Evolutionary conservation across 352 stramenopile species (phyloP), one percentile per base, ranked within the genome.

Genomic region (Lagenidium sp.): DNA sequence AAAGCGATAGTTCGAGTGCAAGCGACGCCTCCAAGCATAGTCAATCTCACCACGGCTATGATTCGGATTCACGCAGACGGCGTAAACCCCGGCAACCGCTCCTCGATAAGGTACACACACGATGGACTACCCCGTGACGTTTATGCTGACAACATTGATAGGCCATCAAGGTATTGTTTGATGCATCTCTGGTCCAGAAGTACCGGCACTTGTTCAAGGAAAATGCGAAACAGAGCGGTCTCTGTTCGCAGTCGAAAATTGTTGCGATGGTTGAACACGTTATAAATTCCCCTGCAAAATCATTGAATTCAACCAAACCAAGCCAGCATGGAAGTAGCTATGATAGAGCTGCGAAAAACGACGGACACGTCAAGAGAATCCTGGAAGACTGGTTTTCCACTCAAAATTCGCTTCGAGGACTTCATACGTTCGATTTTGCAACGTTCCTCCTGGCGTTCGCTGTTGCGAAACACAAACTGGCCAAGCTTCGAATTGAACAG

Each of bases 391-490:
- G n/a, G n/a, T n/a, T n/a, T n/a, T n/a, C n/a, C n/a, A n/a, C n/a
- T n/a, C n/a, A n/a, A n/a, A n/a, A n/a, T n/a, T n/a, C n/a, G n/a
- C n/a, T n/a, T n/a, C n/a, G n/a, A n/a, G n/a, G n/a, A n/a, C n/a
- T n/a, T n/a, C n/a, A n/a, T n/a, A 64, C 64, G 19, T 86, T 86
- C 13, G 60, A 67, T 19, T 83, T 86, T 26, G 52, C 63, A 8
- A 84, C 55, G 1, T 44, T 81, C 6, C 60, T 84, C 48, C 41
- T 80, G 6, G 68, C 71, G 18, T 68, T 84, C 7, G 71, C 68
- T 0, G 67, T 73, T 18, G 59, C 63, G 1, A 77, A 75, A 37
- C 45, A 58, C 47, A 51, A 62, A 25, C 36, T 81, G 6, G 57
- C 63, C 7, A 82, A 81, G 42, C 4, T 57, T 6, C 48, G 52